These are phyloP conservation scores for Microcera coccophila DNA, from an alignment of 2,329 filamentous ascomycete species.

Conservation along the genomic window DNA sequence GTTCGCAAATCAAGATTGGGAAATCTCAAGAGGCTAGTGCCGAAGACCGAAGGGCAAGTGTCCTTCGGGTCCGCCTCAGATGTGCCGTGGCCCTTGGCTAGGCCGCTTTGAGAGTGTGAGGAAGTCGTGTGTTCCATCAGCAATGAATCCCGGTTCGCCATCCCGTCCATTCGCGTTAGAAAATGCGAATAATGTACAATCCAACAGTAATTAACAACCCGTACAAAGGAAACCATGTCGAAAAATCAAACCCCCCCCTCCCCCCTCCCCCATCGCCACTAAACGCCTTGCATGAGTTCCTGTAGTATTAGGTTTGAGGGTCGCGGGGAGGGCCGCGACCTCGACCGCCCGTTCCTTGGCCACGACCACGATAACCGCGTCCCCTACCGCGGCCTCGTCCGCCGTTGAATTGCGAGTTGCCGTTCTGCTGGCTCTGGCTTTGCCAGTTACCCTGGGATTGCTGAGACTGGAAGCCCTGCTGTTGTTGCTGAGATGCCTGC, in stretches of 20 bases:
- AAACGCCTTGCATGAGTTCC: conserved; percentile 27
- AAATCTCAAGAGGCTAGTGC: conserved; percentile 17
- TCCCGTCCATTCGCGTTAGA: conserved; percentile 36
- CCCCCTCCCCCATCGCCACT: conserved; percentile 21
- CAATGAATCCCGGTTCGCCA: conserved; percentile 33
- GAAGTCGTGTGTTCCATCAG: conserved; percentile 28
- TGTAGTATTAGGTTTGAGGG: conserved; percentile 31
- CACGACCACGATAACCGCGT: conserved; percentile 38
- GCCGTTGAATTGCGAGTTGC: conserved; percentile 30
- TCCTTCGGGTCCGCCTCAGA: conserved; percentile 16
- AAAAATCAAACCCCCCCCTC: conserved; percentile 21
- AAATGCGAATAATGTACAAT: conserved; percentile 43
- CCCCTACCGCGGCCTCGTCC: conserved; percentile 38
- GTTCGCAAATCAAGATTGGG: conserved; percentile 22
- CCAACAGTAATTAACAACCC: conserved; percentile 34
- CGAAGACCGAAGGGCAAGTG: conserved; percentile 10
- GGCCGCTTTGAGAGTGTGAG: conserved; percentile 18
- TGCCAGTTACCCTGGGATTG: conserved; percentile 41
- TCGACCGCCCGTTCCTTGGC: conserved; percentile 32
- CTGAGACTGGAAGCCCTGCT: conserved; percentile 31
- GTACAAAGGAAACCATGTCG: conserved; percentile 30
- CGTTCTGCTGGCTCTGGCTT: conserved; percentile 37
- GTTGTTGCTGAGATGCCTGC: conserved; percentile 30
- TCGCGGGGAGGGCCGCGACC: conserved; percentile 37
- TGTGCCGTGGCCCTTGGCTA: conserved; percentile 10